Evolutionary conservation across 1,284 basidiomycete species (phyloP).

Genomic region (Trametes versicolor): DNA sequence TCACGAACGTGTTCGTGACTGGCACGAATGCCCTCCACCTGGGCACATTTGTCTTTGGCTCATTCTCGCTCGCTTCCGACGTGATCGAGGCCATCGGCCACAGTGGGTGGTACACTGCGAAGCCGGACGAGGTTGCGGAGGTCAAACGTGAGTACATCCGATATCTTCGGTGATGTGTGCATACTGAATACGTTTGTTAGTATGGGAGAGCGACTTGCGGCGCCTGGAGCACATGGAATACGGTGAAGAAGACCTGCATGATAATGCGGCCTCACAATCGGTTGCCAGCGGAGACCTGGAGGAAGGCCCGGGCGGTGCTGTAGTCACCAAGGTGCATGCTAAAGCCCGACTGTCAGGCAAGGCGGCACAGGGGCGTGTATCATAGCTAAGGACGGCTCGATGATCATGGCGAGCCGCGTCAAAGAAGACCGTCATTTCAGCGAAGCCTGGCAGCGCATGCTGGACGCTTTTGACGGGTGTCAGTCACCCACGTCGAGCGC

Average conservation of each 20-base stretch:
- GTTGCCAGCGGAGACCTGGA: not conserved
- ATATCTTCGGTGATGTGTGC: no score
- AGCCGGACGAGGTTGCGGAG: not conserved
- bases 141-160: not conserved
- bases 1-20: not conserved
- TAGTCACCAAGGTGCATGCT: not conserved
- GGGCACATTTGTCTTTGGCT: conserved; percentile 2
- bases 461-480: no score
- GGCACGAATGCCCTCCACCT: not conserved
- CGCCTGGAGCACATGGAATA: not conserved
- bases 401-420: no score
- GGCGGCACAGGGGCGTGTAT: not conserved
- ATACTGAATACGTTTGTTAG: not conserved
- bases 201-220: not conserved
- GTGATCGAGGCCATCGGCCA: conserved; percentile 2
- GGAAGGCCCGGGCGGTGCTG: not conserved
- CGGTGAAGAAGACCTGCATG: not conserved
- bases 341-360: not conserved
- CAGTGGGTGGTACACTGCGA: not conserved
- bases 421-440: no score
- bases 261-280: not conserved
- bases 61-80: not conserved
- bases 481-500: no score
- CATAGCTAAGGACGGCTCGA: no score
- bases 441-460: no score